phyloP scores from a whole-genome alignment of 1,284 basidiomycete species.

The Ceratobasidium sp. region DNA sequence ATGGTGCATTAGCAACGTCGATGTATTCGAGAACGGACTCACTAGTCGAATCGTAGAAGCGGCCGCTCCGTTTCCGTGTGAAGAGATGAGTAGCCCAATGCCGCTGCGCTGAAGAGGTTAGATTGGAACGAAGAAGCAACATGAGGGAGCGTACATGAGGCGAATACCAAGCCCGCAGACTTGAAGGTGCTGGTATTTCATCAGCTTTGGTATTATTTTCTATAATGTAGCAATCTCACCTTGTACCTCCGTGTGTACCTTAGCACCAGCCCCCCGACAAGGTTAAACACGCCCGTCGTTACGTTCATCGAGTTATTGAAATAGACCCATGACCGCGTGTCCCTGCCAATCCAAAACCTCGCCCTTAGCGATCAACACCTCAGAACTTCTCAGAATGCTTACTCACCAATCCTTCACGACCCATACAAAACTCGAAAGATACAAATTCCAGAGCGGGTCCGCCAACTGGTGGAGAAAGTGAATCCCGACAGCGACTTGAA shows the following conservation, averaged over 20 bases:
- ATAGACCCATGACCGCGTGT: conserved; percentile 38
- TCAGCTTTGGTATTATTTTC: not conserved
- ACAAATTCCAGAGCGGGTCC: conserved; percentile 65
- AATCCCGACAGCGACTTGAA: conserved; percentile 67
- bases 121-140: not conserved
- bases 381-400: not conserved
- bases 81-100: not conserved
- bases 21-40: conserved; percentile 57
- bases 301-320: conserved; percentile 44
- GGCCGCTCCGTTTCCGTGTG: not conserved
- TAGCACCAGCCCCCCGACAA: conserved; percentile 53
- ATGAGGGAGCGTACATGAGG: not conserved
- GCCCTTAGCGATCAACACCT: not conserved
- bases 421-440: conserved; percentile 66
- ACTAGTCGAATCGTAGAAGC: not conserved
- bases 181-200: not conserved
- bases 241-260: conserved; percentile 54
- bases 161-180: not conserved
- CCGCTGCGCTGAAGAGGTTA: not conserved
- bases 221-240: conserved; percentile 39
- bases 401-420: conserved; percentile 63
- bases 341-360: too few relatives aligned
- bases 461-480: conserved; percentile 70
- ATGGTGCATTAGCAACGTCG: not conserved
- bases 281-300: conserved; percentile 50